phyloP scores from a whole-genome alignment of 768 basidiomycete genomes.

The Boletus reticuloceps region DNA sequence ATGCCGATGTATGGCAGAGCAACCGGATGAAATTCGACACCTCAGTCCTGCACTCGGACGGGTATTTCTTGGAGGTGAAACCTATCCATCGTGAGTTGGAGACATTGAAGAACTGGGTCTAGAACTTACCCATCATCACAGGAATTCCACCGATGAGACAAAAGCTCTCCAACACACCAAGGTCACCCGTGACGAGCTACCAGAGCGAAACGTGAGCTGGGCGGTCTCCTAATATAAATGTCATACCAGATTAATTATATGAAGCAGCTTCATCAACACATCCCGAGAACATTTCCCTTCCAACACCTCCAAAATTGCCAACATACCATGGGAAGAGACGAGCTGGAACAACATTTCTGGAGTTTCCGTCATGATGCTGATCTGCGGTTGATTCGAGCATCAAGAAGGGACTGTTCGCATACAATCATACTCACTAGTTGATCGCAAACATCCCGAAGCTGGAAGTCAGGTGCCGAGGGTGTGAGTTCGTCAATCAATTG shows the following conservation, averaged over 20 bases:
- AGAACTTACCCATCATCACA: conserved; percentile 78
- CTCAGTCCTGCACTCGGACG: conserved; percentile 90
- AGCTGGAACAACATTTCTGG: conserved; percentile 88
- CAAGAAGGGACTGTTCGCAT: background rate
- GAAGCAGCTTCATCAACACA: conserved; percentile 79
- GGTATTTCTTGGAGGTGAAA: conserved; percentile 92
- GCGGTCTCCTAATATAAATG: background rate
- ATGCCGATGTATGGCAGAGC: conserved; percentile 86
- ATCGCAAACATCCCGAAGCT: conserved; percentile 81
- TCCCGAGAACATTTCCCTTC: conserved; percentile 86
- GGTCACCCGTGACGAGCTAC: conserved; percentile 67
- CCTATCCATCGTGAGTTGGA: conserved; percentile 39
- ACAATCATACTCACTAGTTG: conserved; percentile 60
- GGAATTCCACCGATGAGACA: conserved; percentile 95
- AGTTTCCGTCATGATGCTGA: conserved; percentile 70
- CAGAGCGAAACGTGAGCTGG: background rate
- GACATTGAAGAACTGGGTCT: background rate
- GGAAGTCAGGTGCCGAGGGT: conserved; percentile 77
- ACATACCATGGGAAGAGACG: conserved; percentile 90
- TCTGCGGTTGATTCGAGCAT: conserved; percentile 39
- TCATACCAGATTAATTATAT: conserved; percentile 82
- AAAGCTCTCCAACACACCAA: conserved; percentile 90
- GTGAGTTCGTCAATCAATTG: conserved; percentile 85
- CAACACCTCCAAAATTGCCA: conserved; percentile 90
- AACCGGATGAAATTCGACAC: conserved; percentile 93